Base-by-base conservation (phyloP, 345 rosid species). In the Psidium friedrichsthalianum region DNA sequence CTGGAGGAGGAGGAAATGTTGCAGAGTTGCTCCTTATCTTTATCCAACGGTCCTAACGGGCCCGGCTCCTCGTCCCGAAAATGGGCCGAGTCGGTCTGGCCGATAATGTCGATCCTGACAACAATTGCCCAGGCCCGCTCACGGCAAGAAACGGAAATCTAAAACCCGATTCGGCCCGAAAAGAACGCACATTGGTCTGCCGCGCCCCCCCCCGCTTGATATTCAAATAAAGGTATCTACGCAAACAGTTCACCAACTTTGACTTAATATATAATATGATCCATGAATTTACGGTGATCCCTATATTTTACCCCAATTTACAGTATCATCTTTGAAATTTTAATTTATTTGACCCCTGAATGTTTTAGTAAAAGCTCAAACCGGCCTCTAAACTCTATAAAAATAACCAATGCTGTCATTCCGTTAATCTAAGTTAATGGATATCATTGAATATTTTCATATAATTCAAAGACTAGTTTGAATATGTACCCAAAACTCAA, bases 181-280 rank as follows among this genome's bases (percentile, higher is more conserved):
- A 36, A 36, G 76, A 64, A 32, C 20, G 56, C 6, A 20, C 7
- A 54, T 54, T 54, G 56, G 56, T 5, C 22, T 54, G 6, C 56
- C n/a, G n/a, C n/a, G n/a, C n/a, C n/a, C n/a, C 24, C 3, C 20
- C 24, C 24, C 56, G 3, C 2, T 24, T 2, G 24, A 54, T 6
- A 55, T 55, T 55, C 24, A 55, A 29, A 59, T 27, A 59, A 59
- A 1, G 36, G 11, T 24, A 10, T 5, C 1, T 0, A 56, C 27
- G 4, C 11, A 56, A 24, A 56, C 18, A 0, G 6, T 56, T n/a
- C 61, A 0, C 25, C 9, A 58, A n/a, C 18, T 58, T n/a, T 58
- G 27, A 12, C 8, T 1, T 0, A 0, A 58, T n/a, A 0, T 58
- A 5, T 0, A 5, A n/a, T n/a, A 15, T 5, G 18, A 5, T n/a